Conservation (phyloP, 352 stramenopile species). For the Ophiocytium majus region DNA sequence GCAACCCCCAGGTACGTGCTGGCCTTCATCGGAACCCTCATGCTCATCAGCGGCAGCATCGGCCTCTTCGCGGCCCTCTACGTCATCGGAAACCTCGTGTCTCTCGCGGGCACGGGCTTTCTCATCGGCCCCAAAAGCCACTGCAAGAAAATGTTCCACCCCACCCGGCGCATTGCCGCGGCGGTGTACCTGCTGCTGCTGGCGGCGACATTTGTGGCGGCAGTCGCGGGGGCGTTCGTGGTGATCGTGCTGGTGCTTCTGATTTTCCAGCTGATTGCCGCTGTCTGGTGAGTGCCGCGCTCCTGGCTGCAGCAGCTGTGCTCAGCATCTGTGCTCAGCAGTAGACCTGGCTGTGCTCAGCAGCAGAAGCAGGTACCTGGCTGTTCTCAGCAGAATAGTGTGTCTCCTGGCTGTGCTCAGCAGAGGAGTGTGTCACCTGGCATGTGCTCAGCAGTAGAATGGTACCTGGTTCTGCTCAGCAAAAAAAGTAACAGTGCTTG, state of each 20-base stretch:
- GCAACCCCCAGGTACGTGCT: no score
- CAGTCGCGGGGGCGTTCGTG: constrained; percentile 43
- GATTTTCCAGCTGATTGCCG: constrained; percentile 63
- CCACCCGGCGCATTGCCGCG: constrained; percentile 58
- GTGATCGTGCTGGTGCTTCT: constrained; percentile 61
- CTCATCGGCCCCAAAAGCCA: constrained; percentile 62
- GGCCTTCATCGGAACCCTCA: constrained; percentile 59
- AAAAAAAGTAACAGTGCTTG: no score
- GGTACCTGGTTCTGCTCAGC: background rate
- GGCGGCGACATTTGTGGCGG: constrained; percentile 57
- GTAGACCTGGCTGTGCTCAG: background rate
- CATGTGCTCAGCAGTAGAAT: background rate
- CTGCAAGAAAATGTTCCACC: constrained; percentile 64
- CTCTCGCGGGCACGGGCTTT: constrained; percentile 61
- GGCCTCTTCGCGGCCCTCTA: constrained; percentile 61
- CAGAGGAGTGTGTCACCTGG: background rate
- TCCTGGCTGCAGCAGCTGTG: background rate
- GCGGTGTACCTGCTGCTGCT: constrained; percentile 61
- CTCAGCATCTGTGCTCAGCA: background rate
- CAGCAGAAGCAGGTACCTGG: background rate
- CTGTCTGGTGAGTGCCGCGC: constrained; percentile 57
- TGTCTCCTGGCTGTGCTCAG: background rate
- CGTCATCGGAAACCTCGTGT: constrained; percentile 62
- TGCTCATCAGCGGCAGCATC: constrained; percentile 49
- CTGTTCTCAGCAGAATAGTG: background rate